Evolutionary conservation across 164 flowering plant species (phyloP), one percentile per base, ranked within the genome.

Genomic region (Cinnamomum chago): DNA sequence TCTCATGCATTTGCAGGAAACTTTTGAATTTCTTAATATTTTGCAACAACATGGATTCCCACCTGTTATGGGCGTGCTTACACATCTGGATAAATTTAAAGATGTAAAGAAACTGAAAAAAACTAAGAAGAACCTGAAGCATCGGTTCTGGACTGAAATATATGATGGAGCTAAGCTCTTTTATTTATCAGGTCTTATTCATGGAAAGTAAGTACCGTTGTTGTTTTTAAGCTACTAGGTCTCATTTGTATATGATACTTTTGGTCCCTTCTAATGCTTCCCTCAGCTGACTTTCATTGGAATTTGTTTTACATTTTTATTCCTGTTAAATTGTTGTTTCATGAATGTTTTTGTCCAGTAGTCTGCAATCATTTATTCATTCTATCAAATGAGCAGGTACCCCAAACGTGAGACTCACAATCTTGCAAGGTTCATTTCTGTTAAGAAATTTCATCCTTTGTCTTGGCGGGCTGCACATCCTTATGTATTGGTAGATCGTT

Each of bases 121-220:
- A 76, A 92, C 94, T 70, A 96, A 96, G 83, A 90, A 94, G 79
- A 90, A 88, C 25, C 92, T 96, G 68, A 96, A 96, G 84, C 97
- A 92, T 84, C 94, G 98, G 1, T 96, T 96, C 73, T 92, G 95
- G 99, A 94, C 97, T 55, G 99, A 94, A 85, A 92, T 89, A 75
- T 87, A 89, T 81, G 88, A 88, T 82, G 99, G 99, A 69, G 98
- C 99, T 22, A 96, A 96, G 80, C 82, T 96, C 40, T 96, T 96
- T 73, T 96, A 96, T 81, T 84, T 96, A 77, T 96, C 99, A 70
- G 99, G 99, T 72, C 97, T 96, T 72, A 81, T 88, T 66, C 91
- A 92, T 83, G 97, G 94, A 70, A 96, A 86, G 98, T 96, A 80
- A 87, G 98, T 85, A 50, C 60, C 27, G 10, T 20, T 51, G 13